Evolutionary conservation across 441 rosid genomes (phyloP), one percentile per base, ranked within the genome.

Genomic region (Eutrema salsugineum): DNA sequence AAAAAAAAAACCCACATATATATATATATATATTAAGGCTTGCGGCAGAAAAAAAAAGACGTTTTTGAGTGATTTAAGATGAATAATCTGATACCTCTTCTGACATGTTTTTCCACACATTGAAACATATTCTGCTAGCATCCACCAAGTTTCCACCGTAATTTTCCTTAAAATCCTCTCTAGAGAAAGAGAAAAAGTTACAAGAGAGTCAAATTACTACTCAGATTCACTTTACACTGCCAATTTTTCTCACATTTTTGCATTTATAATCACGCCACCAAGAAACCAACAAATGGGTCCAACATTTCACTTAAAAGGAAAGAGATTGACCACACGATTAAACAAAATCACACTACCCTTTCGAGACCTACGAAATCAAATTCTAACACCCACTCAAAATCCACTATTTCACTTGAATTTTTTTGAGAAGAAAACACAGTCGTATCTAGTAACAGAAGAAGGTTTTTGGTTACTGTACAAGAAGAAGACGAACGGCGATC

Each of bases 401-500:
- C n/a, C 12, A 15, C 39, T 43, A n/a, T 9, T 27, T 61, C 33
- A 24, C 33, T 14, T 56, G 3, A 24, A 3, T 39, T 32, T 11
- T 11, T 11, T 27, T 39, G 3, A n/a, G n/a, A n/a, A n/a, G 43
- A 5, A 63, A 8, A 55, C 58, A 24, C 5, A 8, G 6, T 24
- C 6, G 24, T 10, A 8, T 6, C 16, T 1, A 20, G 30, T 53
- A 49, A 72, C 53, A 68, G 30, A 49, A 69, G 32, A 39, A 68
- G n/a, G 12, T 3, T 66, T 24, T 43, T 5, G 11, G 55, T 75
- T 64, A 81, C 63, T 6, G 67, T 87, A 91, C 97, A 87, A 78
- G 80, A 86, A 89, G 79, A 85, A 59, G n/a, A 80, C 57, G 51
- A 91, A 89, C n/a, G 94, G 81, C 20, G 97, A 91, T 86, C 97